These are phyloP conservation scores for Colletotrichum navitas DNA, from an alignment of 2,329 filamentous ascomycete species.

Conservation along the genomic window DNA sequence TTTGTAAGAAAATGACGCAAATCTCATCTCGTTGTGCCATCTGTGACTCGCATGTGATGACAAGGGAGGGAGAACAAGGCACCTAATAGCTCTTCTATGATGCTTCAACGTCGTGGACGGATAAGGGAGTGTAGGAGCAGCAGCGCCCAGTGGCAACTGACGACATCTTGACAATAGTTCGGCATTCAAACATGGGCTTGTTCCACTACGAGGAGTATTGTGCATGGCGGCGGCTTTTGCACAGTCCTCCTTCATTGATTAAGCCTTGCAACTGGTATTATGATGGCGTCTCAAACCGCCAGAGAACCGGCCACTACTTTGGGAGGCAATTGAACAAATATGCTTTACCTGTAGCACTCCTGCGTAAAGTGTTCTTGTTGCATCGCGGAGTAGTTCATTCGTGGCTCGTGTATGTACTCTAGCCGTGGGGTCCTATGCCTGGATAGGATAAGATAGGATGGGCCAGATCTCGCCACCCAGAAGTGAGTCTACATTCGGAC, in stretches of 20 bases:
- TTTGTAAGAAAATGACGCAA: background rate
- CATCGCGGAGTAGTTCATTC: background rate
- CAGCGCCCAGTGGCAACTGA: background rate
- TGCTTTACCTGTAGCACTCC: no score
- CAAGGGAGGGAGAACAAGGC: constrained; percentile 1
- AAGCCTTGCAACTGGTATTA: background rate
- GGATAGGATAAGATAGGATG: no score
- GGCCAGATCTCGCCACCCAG: no score
- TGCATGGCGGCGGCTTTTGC: background rate
- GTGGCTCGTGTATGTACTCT: background rate
- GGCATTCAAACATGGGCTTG: background rate
- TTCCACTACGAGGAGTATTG: background rate
- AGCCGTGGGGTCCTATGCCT: background rate
- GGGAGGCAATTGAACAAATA: fast-evolving
- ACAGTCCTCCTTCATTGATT: no score
- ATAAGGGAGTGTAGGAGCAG: background rate
- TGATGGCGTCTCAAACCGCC: background rate
- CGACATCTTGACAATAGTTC: no score
- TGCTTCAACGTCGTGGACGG: background rate
- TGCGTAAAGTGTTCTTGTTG: background rate
- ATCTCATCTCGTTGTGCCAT: background rate
- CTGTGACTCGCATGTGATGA: constrained; percentile 4
- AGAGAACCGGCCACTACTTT: background rate
- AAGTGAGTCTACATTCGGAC: background rate
- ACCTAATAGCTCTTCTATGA: background rate